Base-by-base conservation (phyloP, 768 basidiomycete genomes). In the Pulveroboletus sp. region DNA sequence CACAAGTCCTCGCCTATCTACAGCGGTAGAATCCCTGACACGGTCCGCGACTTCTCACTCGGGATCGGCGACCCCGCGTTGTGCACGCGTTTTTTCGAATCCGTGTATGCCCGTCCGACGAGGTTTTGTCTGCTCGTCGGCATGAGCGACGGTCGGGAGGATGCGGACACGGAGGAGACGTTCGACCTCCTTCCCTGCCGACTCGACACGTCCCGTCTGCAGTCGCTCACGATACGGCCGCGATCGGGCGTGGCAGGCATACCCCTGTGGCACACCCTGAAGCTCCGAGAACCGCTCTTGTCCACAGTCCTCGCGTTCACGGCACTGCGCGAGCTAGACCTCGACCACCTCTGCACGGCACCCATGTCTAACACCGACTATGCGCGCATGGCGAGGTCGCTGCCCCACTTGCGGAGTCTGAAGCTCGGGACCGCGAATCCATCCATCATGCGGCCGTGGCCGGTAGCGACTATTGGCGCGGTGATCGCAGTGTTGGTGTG, bases 361-460 rank as follows among this genome's bases (percentile, higher is more conserved):
- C 40, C n/a, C 0, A 33, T 57, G 18, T 28, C 47, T 11, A 54
- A 64, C 11, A 42, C 8, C 1, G 59, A 58, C 32, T 57, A 46
- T 39, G 39, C 9, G 7, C 14, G 11, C 27, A 33, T 64, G 38
- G 62, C 55, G 10, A 2, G 14, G 9, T 57, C 55, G 10, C 39
- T 50, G 42, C 38, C 39, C 6, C 35, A 50, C 2, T 39, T 61
- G n/a, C 55, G 47, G 14, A 15, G 46, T 9, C 43, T 60, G 15
- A 59, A 52, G 39, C 39, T 64, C 4, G 62, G 56, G 3, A 59
- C 57, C 2, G 45, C 42, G 24, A 50, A 53, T 24, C 35, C 45
- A 1, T 46, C 26, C n/a, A 44, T 44, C 36, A 14, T 17, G 36
- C 44, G 32, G 14, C 28, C 41, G 1, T 35, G 40, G 26, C 62